Conservation (phyloP, 345 rosid genomes). For the Gossypioides kirkii region DNA sequence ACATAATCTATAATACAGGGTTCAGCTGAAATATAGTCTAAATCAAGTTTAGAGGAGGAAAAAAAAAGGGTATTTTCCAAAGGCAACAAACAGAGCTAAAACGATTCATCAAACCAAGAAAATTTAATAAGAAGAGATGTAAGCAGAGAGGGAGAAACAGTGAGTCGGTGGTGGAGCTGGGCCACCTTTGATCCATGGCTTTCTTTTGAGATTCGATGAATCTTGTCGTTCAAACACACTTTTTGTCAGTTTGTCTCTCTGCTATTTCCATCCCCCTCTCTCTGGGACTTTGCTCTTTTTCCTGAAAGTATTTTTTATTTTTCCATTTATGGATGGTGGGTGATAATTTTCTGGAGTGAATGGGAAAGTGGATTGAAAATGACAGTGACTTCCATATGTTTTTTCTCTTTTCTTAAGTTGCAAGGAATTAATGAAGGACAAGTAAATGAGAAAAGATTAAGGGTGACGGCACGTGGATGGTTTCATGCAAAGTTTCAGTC, state of each 20-base stretch:
- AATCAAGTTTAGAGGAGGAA: too few relatives aligned
- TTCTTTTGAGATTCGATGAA: too few relatives aligned
- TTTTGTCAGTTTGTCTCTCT: background rate
- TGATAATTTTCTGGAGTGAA: constrained; percentile 8
- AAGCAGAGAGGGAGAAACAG: constrained; percentile 4
- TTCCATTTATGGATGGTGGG: background rate
- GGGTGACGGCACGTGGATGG: constrained; percentile 33
- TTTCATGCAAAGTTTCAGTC: constrained; percentile 25
- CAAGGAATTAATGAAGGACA: constrained; percentile 4
- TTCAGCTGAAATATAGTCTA: background rate
- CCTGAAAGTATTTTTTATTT: background rate
- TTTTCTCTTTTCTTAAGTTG: constrained; percentile 11
- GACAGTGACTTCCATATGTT: background rate
- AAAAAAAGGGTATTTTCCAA: background rate
- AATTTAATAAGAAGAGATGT: constrained; percentile 14
- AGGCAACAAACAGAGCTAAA: background rate
- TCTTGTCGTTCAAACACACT: background rate
- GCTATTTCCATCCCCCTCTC: background rate
- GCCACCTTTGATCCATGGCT: constrained; percentile 6
- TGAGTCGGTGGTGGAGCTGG: constrained; percentile 20
- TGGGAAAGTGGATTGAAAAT: background rate
- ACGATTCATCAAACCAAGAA: background rate
- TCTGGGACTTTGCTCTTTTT: background rate
- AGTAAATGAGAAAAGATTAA: background rate
- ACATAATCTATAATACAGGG: constrained; percentile 32